A percentile compares a stretch with the other conserved stretches of the same genome.
phyloP scores from a whole-genome alignment of 352 stramenopile species.

The Blastocystis sp. region DNA sequence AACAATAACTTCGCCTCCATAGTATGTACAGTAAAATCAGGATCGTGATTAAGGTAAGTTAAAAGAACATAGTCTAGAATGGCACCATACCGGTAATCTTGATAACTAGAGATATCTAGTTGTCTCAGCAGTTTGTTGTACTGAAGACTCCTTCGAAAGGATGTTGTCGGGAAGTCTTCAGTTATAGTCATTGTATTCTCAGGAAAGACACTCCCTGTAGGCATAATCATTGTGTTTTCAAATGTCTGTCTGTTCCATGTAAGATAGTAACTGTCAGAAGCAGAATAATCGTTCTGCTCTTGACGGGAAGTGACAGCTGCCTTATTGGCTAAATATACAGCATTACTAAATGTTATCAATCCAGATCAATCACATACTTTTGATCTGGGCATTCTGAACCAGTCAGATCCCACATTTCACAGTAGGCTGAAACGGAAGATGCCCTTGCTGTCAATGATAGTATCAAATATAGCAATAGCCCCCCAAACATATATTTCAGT shows the following conservation, averaged over 20 bases:
- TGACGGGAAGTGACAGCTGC: background rate
- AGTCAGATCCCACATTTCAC: background rate
- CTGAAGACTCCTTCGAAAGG: background rate
- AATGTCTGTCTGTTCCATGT: background rate
- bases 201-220: background rate
- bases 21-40: background rate
- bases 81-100: background rate
- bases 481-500: background rate
- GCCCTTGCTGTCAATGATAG: background rate
- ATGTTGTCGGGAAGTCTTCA: background rate
- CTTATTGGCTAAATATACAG: background rate
- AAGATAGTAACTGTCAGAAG: background rate
- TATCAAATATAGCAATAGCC: background rate
- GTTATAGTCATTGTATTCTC: background rate
- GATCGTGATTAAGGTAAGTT: constrained; percentile 2
- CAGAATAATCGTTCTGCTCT: background rate
- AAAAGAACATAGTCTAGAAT: constrained; percentile 16
- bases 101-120: background rate
- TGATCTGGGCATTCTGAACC: background rate
- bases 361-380: background rate
- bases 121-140: background rate
- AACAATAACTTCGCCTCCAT: background rate
- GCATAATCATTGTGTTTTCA: background rate
- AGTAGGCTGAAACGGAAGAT: background rate
- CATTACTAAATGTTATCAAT: background rate